Evolutionary conservation across 768 basidiomycete species (phyloP).

Genomic region (Leccinum barrowsii): DNA sequence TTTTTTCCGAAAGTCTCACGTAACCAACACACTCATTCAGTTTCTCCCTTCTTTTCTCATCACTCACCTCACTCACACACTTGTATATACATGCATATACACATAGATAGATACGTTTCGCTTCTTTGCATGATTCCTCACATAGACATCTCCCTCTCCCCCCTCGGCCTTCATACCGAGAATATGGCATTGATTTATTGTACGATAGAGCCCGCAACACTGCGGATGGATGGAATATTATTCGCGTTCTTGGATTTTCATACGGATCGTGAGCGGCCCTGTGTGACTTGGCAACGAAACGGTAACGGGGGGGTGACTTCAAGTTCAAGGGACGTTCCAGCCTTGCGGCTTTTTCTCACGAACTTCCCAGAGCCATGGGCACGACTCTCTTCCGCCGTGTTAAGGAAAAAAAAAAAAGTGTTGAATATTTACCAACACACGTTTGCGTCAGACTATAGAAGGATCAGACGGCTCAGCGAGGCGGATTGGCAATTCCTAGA

Average conservation of each 20-base stretch:
- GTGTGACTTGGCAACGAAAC: slow-evolving; percentile 12
- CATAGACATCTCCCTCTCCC: slow-evolving; percentile 26
- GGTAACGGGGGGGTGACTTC: slow-evolving; percentile 14
- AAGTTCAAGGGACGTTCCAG: neutral
- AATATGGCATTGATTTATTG: slow-evolving; percentile 36
- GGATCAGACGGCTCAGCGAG: neutral
- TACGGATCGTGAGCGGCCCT: neutral
- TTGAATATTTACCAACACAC: slow-evolving; percentile 7
- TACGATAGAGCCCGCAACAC: slow-evolving; percentile 26
- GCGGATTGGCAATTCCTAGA: neutral
- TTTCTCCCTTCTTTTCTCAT: slow-evolving; percentile 4
- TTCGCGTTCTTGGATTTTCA: slow-evolving; percentile 25
- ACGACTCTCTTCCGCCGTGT: neutral
- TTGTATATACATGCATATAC: slow-evolving; percentile 38
- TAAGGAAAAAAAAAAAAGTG: neutral
- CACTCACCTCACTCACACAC: slow-evolving; percentile 28
- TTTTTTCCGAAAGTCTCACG: slow-evolving; percentile 4
- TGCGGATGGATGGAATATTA: slow-evolving; percentile 33
- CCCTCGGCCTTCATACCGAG: slow-evolving; percentile 15
- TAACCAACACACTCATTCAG: slow-evolving; percentile 27
- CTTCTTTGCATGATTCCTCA: slow-evolving; percentile 23
- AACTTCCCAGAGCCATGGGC: too few species aligned
- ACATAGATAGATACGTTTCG: slow-evolving; percentile 31
- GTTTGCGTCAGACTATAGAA: slow-evolving; percentile 7
- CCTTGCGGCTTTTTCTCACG: slow-evolving; percentile 3